phyloP scores from a whole-genome alignment of 805 yeast species.

The Kuraishia floccosa region DNA sequence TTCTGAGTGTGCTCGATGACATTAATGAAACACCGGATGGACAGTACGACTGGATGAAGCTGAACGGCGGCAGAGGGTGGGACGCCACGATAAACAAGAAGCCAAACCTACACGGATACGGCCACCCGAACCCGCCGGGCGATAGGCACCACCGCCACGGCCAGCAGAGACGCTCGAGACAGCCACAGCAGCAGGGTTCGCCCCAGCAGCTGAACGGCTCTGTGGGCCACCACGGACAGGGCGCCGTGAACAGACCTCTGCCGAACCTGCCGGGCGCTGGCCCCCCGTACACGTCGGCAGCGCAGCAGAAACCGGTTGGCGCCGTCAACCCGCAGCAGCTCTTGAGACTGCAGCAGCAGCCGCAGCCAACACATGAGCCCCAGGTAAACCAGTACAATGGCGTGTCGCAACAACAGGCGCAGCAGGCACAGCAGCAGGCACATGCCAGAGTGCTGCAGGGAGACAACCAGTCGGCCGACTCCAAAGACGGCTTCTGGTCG shows the following conservation, averaged over 20 bases:
- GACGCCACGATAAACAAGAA: constrained; percentile 82
- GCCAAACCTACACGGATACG: constrained; percentile 92
- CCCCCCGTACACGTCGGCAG: too few species aligned
- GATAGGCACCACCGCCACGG: constrained; percentile 24
- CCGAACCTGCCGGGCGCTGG: constrained; percentile 2
- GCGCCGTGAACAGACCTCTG: not conserved
- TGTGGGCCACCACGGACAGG: not conserved
- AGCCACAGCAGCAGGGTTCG: constrained; percentile 8
- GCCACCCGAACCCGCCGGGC: constrained; percentile 82
- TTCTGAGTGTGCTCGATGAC: constrained; percentile 69
- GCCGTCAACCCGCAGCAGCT: not conserved
- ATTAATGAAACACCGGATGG: constrained; percentile 70
- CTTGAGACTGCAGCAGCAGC: constrained; percentile 1
- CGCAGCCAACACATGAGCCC: constrained; percentile 1
- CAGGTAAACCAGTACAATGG: not conserved
- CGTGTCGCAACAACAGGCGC: not conserved
- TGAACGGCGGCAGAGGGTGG: constrained; percentile 95
- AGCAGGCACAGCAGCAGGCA: constrained; percentile 2
- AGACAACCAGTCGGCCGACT: not conserved
- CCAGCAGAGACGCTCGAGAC: constrained; percentile 22
- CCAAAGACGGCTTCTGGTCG: constrained; percentile 1
- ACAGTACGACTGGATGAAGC: constrained; percentile 95
- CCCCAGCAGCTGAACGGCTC: constrained; percentile 1
- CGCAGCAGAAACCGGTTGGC: constrained; percentile 1
- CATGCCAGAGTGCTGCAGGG: too few species aligned